Base-by-base conservation (phyloP, 768 basidiomycete species). In the Suillus lakei region DNA sequence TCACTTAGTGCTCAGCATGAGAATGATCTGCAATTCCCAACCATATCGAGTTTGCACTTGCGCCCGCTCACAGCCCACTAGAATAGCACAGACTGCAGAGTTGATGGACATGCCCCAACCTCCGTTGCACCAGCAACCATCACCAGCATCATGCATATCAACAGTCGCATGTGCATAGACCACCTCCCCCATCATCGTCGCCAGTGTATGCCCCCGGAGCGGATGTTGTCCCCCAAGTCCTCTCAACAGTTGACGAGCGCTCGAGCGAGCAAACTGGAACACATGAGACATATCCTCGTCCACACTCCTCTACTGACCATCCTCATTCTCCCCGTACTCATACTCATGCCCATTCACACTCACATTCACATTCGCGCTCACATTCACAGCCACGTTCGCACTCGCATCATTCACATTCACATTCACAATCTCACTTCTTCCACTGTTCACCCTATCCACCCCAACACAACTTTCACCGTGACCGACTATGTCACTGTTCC, bases 401-500 rank as follows among this genome's bases (percentile, higher is more conserved):
- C 5, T 16, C 48, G 18, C 26, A 53, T 53, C 6, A 34, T 34
- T 34, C 34, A 34, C 34, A 34, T 34, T 34, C 34, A 8, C 34
- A 34, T 6, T 34, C 34, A 6, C 34, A 34, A 34, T n/a, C n/a
- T n/a, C n/a, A n/a, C n/a, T n/a, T 50, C 50, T 50, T 53, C 28
- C 30, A 53, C 51, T 53, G 51, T 53, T 30, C 51, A 53, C 4
- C 51, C 51, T 30, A 5, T 10, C 30, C 28, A 30, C 30, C 51
- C 51, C 16, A 53, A 53, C 16, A 53, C 58, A 21, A 59, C 58
- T 21, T 39, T 56, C 28, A 61, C 61, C 10, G 46, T 61, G 30
- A 61, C 53, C 3, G 61, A 53, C 53, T 61, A 58, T 28, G 32
- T 39, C 23, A 78, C 66, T 41, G 55, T 23, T 48, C 66, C 1